Conservation (phyloP, 257 asterid genomes). For the Solanum clarkiae region DNA sequence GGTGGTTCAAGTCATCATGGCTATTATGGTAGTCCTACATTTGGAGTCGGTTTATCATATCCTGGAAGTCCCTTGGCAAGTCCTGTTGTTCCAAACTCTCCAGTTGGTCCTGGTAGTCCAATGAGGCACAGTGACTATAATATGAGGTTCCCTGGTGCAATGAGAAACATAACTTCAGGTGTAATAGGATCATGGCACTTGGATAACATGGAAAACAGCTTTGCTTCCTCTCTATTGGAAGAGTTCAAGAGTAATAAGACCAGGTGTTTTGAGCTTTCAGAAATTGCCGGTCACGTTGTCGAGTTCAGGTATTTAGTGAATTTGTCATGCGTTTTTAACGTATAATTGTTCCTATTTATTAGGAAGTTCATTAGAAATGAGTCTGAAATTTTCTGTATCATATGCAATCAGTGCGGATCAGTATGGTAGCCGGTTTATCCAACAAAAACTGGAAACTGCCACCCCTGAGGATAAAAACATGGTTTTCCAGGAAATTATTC, state of each 20-base stretch:
- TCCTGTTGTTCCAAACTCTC: slow-evolving; percentile 47
- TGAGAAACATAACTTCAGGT: slow-evolving; percentile 61
- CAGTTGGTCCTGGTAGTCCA: slow-evolving; percentile 75
- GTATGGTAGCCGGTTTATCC: slow-evolving; percentile 96
- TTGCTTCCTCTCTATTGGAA: slow-evolving; percentile 68
- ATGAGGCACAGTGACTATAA: slow-evolving; percentile 66
- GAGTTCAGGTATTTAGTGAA: slow-evolving; percentile 60
- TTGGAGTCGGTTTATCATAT: slow-evolving; percentile 64
- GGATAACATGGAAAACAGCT: slow-evolving; percentile 63
- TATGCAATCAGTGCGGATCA: slow-evolving; percentile 61
- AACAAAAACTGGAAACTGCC: slow-evolving; percentile 94
- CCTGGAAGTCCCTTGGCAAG: slow-evolving; percentile 79
- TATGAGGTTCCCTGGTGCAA: slow-evolving; percentile 51
- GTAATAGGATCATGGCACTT: slow-evolving; percentile 71
- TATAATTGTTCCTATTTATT: neutral
- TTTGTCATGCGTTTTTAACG: neutral
- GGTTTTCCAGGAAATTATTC: slow-evolving; percentile 81
- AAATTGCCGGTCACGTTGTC: slow-evolving; percentile 79
- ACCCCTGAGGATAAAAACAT: slow-evolving; percentile 75
- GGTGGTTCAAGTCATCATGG: slow-evolving; percentile 63
- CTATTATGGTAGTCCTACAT: slow-evolving; percentile 54
- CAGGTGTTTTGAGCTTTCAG: slow-evolving; percentile 78
- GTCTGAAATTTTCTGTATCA: neutral
- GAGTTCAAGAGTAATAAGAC: slow-evolving; percentile 93
- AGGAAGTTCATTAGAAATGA: neutral